Evolutionary conservation across 805 yeast species (phyloP), one percentile per base, ranked within the genome.

Genomic region (Zygoascus bituminiphila): DNA sequence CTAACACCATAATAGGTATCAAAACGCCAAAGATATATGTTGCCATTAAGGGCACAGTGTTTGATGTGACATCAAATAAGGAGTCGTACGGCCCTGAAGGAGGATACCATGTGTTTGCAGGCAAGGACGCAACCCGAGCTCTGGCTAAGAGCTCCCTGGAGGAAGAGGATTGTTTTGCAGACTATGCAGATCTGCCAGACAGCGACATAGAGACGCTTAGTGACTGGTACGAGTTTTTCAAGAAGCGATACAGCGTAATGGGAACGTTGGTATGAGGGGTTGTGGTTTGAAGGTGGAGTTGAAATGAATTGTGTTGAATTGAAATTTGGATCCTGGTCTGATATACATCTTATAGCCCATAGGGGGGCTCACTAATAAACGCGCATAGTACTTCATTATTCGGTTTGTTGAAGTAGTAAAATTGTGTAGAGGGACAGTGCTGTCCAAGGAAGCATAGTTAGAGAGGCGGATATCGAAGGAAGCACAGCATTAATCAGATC

Each of bases 21-120:
- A 60, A 68, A 46, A 52, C 61, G 15, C 67, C 71, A 6, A 65
- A 74, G 50, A 74, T 84, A 54, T 87, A 80, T 63, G 83, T 87
- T 17, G 93, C 80, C 6, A 81, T 87, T 57, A 79, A 81, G 52
- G 93, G 95, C 19, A 72, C 72, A 1, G 78, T 88, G 9, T 88
- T 85, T 62, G 96, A 87, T 58, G 96, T 88, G 8, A 75, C 85
- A 0, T 61, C 68, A 42, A 87, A 86, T 59, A 56, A 62, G 10
- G 77, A 74, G 14, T 81, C 81, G 36, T 87, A 87, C 61, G 96
- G 95, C 0, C 82, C 82, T 2, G 89, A 88, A 0, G 76, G 78
- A 51, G 79, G 82, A 20, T 88, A 87, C 64, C 80, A 79, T 57
- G 77, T 72, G 5, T 72, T 87, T 38, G 85, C 80, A 8, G 96